Evolutionary conservation across 352 stramenopile genomes (phyloP), one percentile per base, ranked within the genome.

Genomic region (Phytophthora pisi): DNA sequence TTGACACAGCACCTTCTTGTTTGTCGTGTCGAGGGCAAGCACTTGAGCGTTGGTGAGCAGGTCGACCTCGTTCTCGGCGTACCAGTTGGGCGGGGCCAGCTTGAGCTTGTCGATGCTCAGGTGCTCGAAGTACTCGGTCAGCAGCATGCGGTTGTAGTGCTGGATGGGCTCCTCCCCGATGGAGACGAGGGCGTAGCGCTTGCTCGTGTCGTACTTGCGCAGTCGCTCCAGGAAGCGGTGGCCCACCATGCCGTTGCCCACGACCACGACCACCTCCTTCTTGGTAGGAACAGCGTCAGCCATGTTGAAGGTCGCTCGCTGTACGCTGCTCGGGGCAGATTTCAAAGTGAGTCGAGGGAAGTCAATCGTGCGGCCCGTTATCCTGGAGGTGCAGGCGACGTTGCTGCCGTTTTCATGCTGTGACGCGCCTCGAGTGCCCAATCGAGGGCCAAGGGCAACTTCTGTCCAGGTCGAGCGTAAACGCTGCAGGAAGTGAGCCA

Each of bases 111-210:
- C 90, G 30, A 93, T 81, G 77, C 95, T 85, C 26, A 89, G 74
- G 36, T 96, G 96, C 72, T 97, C 91, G 78, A 98, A 98, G 81
- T 97, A 98, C 46, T 91, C 90, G 57, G 88, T 97, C 3, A 98
- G 80, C 60, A 92, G 84, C 75, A 98, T 96, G 45, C 93, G 90
- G 75, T 98, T 97, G 79, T 98, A 98, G 57, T 95, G 92, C 51
- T 91, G 78, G 23, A 89, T 75, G 26, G 82, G 89, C 72, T 98
- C 93, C 65, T 98, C 93, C 57, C 93, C 96, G 73, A 98, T 97
- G 2, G 92, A 96, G 46, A 93, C 78, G 53, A 98, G 83, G 56
- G 84, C 78, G 55, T 81, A 94, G 56, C 82, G 76, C 26, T 83
- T 75, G 30, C 64, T 54, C 0, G 61, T 68, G 68, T 95, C 86